These are phyloP conservation scores for Croton laevigatus DNA, from an alignment of 441 rosid species.

Conservation along the genomic window DNA sequence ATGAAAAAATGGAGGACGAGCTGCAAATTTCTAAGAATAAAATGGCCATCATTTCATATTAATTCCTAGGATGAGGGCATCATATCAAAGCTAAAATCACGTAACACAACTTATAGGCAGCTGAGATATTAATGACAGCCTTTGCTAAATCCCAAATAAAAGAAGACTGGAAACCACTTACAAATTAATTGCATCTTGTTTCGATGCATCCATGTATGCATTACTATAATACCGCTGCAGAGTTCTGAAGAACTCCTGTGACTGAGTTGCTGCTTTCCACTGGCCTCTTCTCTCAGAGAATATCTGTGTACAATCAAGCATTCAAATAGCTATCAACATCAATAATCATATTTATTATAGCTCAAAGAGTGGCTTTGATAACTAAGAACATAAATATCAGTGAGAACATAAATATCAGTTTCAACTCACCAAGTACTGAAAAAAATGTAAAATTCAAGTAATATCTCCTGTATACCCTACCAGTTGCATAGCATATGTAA, in stretches of 20 bases:
- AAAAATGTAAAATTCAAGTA: background rate
- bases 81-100: background rate
- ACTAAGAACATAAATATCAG: background rate
- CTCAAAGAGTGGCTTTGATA: background rate
- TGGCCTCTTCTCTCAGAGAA: constrained; percentile 97
- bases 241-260: constrained; percentile 98
- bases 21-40: background rate
- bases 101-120: background rate
- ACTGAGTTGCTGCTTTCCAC: constrained; percentile 99
- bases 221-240: constrained; percentile 97
- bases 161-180: constrained; percentile 34
- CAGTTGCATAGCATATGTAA: background rate
- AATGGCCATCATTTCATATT: background rate
- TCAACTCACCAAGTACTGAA: background rate
- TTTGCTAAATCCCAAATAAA: background rate
- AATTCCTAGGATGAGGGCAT: background rate
- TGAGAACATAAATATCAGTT: background rate
- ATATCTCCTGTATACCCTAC: background rate
- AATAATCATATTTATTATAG: background rate
- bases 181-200: constrained; percentile 97
- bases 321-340: constrained; percentile 8
- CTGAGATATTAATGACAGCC: constrained; percentile 1
- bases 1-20: background rate
- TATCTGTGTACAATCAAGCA: constrained; percentile 43
- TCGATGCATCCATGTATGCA: constrained; percentile 95